Evolutionary conservation across 179 eudicot genomes (phyloP), one percentile per base, ranked within the genome.

Genomic region (Nepenthes alata): DNA sequence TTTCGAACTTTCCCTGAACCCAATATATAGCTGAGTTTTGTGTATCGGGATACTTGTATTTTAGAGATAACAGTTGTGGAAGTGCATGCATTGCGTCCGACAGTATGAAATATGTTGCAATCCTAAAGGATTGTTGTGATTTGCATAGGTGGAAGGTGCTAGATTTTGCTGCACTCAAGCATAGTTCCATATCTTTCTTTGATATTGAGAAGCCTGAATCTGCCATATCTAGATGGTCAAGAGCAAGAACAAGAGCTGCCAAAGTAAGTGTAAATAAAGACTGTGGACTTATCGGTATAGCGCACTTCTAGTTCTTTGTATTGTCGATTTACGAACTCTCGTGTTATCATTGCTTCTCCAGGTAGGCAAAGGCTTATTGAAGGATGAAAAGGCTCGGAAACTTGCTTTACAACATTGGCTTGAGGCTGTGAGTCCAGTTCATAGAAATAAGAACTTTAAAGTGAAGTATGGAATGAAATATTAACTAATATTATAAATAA

Each of bases 371-470:
- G 97, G 97, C 45, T 72, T 78, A 63, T 91, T 89, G 3, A 84
- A 88, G 69, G 87, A 88, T 61, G 83, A 78, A 39, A 88, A 79
- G 70, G 95, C 97, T 39, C 77, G 84, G 38, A 85, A 91, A 73
- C 94, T 91, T 70, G 96, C 96, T 53, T 70, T 91, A 11, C 96
- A 82, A 60, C 95, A 90, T 79, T 90, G 97, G 97, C 96, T 88
- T 11, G 97, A 90, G 53, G 97, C 97, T 11, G 97, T 90, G 73
- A 80, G 90, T 80, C 45, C 60, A 60, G 11, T 4, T 16, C 45
- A 39, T 65, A 11, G 14, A 12, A 3, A 60, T 25, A 13, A 5
- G 44, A 4, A 55, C 5, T 0, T 47, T 25, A 11, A 48, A 7
- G 37, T 25, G 25, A 25, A 25, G 25, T 25, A 25, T 25, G 25